Evolutionary conservation across 177 flowering plant genomes (phyloP).

Genomic region (Vitis hybrid): DNA sequence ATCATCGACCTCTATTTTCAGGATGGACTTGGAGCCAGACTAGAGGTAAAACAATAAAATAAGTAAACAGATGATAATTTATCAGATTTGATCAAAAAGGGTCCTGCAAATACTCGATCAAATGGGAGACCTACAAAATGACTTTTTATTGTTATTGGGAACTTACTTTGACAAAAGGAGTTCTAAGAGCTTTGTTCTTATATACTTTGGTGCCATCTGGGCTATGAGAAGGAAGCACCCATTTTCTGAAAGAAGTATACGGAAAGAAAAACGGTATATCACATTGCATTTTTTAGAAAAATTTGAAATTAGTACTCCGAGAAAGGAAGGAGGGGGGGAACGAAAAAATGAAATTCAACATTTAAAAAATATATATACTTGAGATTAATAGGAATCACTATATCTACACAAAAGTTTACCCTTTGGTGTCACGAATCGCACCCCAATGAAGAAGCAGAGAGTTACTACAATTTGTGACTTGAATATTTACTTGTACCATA

Average conservation of each 20-base stretch:
- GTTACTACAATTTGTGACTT: constrained; percentile 55
- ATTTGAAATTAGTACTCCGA: neutral
- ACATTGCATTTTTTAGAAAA: neutral
- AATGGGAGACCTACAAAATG: neutral
- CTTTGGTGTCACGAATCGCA: constrained; percentile 53
- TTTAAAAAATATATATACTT: neutral
- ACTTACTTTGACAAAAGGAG: constrained; percentile 74
- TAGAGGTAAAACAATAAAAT: constrained; percentile 23
- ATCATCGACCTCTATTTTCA: constrained; percentile 81
- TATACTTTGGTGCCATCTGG: constrained; percentile 77
- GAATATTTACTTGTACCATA: constrained; percentile 49
- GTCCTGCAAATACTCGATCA: neutral
- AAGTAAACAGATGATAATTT: neutral
- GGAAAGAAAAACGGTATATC: neutral
- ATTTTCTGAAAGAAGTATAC: constrained; percentile 44
- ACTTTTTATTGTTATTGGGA: neutral
- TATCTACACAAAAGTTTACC: constrained; percentile 42
- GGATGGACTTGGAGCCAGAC: constrained; percentile 65
- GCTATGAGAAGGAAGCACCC: constrained; percentile 76
- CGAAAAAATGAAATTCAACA: neutral
- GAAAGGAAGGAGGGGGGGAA: neutral
- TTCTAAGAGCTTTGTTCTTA: constrained; percentile 84
- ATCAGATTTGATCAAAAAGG: neutral
- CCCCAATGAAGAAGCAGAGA: constrained; percentile 92
- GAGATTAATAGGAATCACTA: neutral